phyloP scores from a whole-genome alignment of 2,329 filamentous ascomycete species.

The Pseudogymnoascus sp. region DNA sequence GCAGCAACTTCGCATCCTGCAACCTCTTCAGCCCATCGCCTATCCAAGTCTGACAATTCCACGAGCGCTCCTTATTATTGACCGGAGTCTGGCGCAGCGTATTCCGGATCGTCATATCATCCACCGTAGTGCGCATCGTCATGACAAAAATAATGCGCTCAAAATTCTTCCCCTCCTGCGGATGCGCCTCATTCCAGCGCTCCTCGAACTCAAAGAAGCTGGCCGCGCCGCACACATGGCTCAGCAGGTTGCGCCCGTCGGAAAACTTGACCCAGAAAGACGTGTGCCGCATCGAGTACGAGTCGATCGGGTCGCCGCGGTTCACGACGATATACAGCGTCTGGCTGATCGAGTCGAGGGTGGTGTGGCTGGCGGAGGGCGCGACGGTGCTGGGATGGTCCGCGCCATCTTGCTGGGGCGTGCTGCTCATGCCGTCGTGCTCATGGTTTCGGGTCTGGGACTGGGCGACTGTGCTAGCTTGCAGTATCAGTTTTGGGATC shows the following conservation, averaged over 20 bases:
- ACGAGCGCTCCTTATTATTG: constrained; percentile 13
- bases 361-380: neutral
- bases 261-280: constrained; percentile 9
- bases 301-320: constrained; percentile 12
- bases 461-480: constrained; percentile 3
- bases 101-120: constrained; percentile 13
- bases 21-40: constrained; percentile 7
- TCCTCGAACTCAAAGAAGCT: constrained; percentile 14
- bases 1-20: neutral
- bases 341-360: constrained; percentile 7
- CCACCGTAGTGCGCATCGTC: neutral
- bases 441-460: neutral
- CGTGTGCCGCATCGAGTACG: constrained; percentile 12
- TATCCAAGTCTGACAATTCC: constrained; percentile 15
- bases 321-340: constrained; percentile 5
- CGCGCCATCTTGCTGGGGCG: neutral
- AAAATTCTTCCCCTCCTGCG: constrained; percentile 4
- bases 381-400: neutral
- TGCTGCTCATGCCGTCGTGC: neutral
- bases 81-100: constrained; percentile 5
- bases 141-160: neutral
- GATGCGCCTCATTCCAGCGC: constrained; percentile 5
- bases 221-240: constrained; percentile 9
- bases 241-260: constrained; percentile 12
- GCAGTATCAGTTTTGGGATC: neutral